phyloP scores from a whole-genome alignment of 2,329 filamentous ascomycete species.

The Magnaporthales sp. region DNA sequence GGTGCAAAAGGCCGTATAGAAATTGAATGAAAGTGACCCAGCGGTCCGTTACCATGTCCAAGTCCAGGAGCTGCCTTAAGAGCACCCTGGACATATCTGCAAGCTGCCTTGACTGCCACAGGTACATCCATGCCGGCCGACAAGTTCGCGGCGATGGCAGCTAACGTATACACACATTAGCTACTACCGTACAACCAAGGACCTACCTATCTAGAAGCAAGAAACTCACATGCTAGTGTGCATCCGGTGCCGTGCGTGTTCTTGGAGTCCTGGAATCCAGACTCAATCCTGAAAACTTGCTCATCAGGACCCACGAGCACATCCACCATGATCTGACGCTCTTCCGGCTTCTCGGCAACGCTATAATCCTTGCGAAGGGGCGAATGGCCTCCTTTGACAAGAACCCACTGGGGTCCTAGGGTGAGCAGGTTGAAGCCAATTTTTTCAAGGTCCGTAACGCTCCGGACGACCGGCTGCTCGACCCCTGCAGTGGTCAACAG shows the following conservation, averaged over 20 bases:
- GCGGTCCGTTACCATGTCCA: slow-evolving; percentile 60
- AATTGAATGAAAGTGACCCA: slow-evolving; percentile 72
- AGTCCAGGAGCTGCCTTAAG: slow-evolving; percentile 56
- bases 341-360: slow-evolving; percentile 46
- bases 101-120: slow-evolving; percentile 57
- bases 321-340: slow-evolving; percentile 64
- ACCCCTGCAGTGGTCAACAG: slow-evolving; percentile 46
- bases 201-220: not conserved
- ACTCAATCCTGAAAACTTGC: slow-evolving; percentile 55
- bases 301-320: slow-evolving; percentile 57
- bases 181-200: not conserved
- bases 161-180: slow-evolving; percentile 25
- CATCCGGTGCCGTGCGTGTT: slow-evolving; percentile 96
- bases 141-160: slow-evolving; percentile 68
- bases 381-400: slow-evolving; percentile 87
- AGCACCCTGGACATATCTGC: slow-evolving; percentile 62
- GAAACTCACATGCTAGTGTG: slow-evolving; percentile 69
- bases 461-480: slow-evolving; percentile 32
- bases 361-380: slow-evolving; percentile 52
- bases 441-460: slow-evolving; percentile 56
- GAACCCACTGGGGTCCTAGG: slow-evolving; percentile 69
- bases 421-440: slow-evolving; percentile 58
- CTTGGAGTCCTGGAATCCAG: slow-evolving; percentile 59
- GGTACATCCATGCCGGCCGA: slow-evolving; percentile 48
- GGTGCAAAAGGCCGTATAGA: slow-evolving; percentile 61